Conservation (phyloP, 495 filamentous ascomycete species). For the Pseudoneurospora amorphoporcata region DNA sequence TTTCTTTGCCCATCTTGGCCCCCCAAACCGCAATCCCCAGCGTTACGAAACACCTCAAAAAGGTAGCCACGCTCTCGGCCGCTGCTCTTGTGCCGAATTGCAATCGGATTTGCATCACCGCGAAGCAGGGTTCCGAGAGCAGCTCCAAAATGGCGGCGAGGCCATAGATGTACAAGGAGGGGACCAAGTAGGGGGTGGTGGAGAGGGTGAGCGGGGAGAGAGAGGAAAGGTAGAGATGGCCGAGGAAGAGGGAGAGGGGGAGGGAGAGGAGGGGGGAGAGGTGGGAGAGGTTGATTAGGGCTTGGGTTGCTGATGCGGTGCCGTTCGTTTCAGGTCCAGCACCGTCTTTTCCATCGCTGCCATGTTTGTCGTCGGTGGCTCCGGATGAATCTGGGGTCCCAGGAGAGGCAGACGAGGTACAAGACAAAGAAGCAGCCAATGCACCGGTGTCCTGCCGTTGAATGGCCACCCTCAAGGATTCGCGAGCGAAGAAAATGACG, state of each 20-base stretch:
- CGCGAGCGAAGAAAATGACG: slow-evolving; percentile 82
- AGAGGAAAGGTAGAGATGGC: slow-evolving; percentile 52
- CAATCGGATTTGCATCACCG: slow-evolving; percentile 68
- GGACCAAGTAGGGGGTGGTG: slow-evolving; percentile 48
- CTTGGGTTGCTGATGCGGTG: slow-evolving; percentile 36
- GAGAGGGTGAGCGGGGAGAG: slow-evolving; percentile 42
- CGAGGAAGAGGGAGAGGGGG: slow-evolving; percentile 49
- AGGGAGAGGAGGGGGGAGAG: slow-evolving; percentile 62
- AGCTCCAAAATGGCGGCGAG: slow-evolving; percentile 73
- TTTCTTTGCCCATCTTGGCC: slow-evolving; percentile 25
- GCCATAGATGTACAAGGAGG: slow-evolving; percentile 58
- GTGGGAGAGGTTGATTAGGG: slow-evolving; percentile 81
- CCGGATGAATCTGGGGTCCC: too few relatives aligned
- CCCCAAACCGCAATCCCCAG: slow-evolving; percentile 56
- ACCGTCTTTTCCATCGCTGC: slow-evolving; percentile 6
- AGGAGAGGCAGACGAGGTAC: not conserved
- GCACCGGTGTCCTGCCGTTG: slow-evolving; percentile 54
- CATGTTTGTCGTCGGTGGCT: not conserved
- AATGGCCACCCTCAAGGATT: slow-evolving; percentile 75
- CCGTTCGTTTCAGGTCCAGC: not conserved
- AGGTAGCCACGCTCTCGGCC: slow-evolving; percentile 70
- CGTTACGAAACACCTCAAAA: slow-evolving; percentile 62
- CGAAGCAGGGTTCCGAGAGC: slow-evolving; percentile 73
- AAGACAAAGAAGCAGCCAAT: not conserved
- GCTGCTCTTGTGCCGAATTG: slow-evolving; percentile 67